Evolutionary conservation across 164 flowering plant species (phyloP).

Genomic region (Magnolia officinalis): DNA sequence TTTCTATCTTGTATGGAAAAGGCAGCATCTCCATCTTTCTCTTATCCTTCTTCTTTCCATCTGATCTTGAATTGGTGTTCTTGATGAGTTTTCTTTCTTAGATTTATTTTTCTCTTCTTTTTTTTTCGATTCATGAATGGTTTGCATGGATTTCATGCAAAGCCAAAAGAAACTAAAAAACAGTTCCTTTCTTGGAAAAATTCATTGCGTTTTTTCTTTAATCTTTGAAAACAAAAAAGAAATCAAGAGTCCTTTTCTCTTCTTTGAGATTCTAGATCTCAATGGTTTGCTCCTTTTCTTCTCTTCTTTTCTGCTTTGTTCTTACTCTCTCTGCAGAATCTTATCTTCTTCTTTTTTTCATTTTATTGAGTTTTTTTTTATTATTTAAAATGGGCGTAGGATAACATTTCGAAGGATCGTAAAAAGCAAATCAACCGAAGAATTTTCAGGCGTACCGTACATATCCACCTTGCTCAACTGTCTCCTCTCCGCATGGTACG

Average conservation of each 20-base stretch:
- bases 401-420: constrained; percentile 79
- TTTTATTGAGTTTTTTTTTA: neutral
- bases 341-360: neutral
- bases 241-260: too few relatives aligned
- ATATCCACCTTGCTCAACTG: constrained; percentile 83
- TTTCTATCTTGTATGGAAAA: neutral
- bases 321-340: neutral
- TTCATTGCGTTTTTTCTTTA: neutral
- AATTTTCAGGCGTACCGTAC: constrained; percentile 90
- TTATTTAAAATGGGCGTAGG: constrained; percentile 25
- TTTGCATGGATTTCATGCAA: too few relatives aligned
- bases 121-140: neutral
- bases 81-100: neutral
- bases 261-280: neutral
- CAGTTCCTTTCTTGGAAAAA: too few relatives aligned
- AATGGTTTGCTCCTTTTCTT: neutral
- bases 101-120: neutral
- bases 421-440: constrained; percentile 63
- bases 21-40: neutral
- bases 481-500: constrained; percentile 86
- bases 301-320: neutral
- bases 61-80: too few relatives aligned
- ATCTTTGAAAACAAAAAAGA: neutral
- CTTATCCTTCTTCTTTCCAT: neutral
- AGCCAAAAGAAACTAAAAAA: too few relatives aligned